Base-by-base conservation (phyloP, 768 basidiomycete genomes). In the Suillus paluster region DNA sequence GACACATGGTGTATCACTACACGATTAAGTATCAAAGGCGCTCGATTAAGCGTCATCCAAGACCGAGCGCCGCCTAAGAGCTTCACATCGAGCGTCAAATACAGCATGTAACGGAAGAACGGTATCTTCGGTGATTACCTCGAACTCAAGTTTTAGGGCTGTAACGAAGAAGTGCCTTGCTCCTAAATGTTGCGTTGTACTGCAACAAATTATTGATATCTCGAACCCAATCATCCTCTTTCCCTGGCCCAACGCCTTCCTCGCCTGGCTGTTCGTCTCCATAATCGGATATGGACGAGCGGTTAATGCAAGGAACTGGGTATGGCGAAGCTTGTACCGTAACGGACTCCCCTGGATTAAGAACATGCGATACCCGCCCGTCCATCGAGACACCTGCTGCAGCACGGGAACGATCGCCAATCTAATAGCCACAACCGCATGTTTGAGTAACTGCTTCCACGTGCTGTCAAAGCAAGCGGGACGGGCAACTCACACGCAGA, bases 191-290 rank as follows among this genome's bases (percentile, higher is more conserved):
- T 33, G 93, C 93, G 67, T 97, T 97, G 78, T 97, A 97, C 76
- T 96, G 94, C 60, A 97, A 77, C 62, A 97, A 77, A 66, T 94
- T 95, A 74, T 97, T 97, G 75, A 97, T 97, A 71, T 97, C 95
- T 59, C 92, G 83, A n/a, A 96, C 94, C 95, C 95, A 97, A 68
- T 95, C 94, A 70, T 94, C 92, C 68, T 93, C 92, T 70, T 90
- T 92, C 12, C 92, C 90, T 30, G 87, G 90, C 10, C 84, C 84
- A 27, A 86, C 91, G 30, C 90, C 90, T 74, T 90, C 89, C 54
- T 78, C 81, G 62, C 78, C 78, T 48, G 81, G 75, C 44, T 78
- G 76, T 45, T 74, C 73, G 33, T 79, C 74, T 23, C 70, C 77
- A 3, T 76, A 74, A 54, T 87, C 85, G 4, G 85, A 81, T 62